Evolutionary conservation across 441 rosid species (phyloP), one percentile per base, ranked within the genome.

Genomic region (Populus tomentosa): DNA sequence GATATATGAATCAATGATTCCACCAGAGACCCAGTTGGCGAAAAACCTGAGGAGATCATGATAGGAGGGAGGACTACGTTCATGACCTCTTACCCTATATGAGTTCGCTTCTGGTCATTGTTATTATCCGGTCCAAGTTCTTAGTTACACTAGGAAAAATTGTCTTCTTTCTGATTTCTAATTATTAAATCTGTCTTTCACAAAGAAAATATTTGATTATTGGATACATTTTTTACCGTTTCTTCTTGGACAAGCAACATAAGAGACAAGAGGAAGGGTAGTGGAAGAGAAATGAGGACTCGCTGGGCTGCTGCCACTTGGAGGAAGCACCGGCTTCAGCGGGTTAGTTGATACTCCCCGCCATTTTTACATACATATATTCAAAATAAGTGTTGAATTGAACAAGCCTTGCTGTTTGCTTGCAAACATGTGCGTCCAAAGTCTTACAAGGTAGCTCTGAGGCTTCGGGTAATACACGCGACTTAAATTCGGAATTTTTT

Each of bases 271-370:
- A 18, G 20, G 73, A 66, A 76, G 35, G 74, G 8, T 74, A 56
- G 64, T 62, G 72, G 36, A 32, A 36, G 74, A 32, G 42, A 72
- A 75, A 76, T 13, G 63, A 69, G 68, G 79, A 80, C 65, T 77
- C 73, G 21, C 78, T 78, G 46, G 82, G 84, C 36, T 66, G 84
- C 90, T 82, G 89, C 95, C 95, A 86, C 78, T 72, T 91, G 95
- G 93, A 82, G 79, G 82, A n/a, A 63, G 71, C 56, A 77, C 89
- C 85, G 71, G 80, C 80, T 69, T 75, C 70, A 10, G 62, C 10
- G 79, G 80, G 81, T 77, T 75, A 7, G 76, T 62, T 77, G 20
- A 21, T 36, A 24, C 72, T 79, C 72, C 70, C 71, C 73, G 14
- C 42, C 46, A 9, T 13, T 72, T 76, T 74, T 71, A 67, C 77